Evolutionary conservation across 2,329 filamentous ascomycete species (phyloP).

Genomic region (Alternaria metachromatica): DNA sequence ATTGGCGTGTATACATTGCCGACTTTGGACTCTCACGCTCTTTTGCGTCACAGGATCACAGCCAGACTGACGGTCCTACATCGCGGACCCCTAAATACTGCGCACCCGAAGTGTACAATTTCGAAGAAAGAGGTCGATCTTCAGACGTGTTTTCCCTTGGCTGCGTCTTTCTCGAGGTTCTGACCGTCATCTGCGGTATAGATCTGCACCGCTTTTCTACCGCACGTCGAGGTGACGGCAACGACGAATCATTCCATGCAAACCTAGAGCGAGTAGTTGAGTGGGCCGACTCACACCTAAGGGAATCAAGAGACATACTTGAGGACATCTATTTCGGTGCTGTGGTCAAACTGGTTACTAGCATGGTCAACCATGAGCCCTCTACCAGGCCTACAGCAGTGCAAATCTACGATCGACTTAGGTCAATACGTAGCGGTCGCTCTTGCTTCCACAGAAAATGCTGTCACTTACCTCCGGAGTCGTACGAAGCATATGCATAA

Average conservation of each 20-base stretch:
- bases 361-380: not conserved
- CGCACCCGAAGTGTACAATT: constrained; percentile 20
- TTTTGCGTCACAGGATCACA: constrained; percentile 17
- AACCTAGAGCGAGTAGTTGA: not conserved
- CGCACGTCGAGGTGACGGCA: constrained; percentile 1
- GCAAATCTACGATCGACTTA: not conserved
- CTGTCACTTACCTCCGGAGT: no score
- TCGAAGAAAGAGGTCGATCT: constrained; percentile 16
- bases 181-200: no score
- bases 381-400: not conserved
- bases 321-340: no score
- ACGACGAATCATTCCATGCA: constrained; percentile 12
- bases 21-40: constrained; percentile 30
- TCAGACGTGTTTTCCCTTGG: constrained; percentile 28
- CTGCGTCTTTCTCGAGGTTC: constrained; percentile 26
- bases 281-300: not conserved
- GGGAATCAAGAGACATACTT: no score
- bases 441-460: no score
- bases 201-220: constrained; percentile 6
- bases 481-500: no score
- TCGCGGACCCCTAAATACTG: not conserved
- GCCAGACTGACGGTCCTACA: constrained; percentile 25
- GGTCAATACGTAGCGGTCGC: no score
- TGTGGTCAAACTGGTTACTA: no score
- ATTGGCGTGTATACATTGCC: constrained; percentile 22